These are phyloP conservation scores for Gigaspora rosea DNA, from an alignment of 192 early-diverging fungal species.

Conservation along the genomic window DNA sequence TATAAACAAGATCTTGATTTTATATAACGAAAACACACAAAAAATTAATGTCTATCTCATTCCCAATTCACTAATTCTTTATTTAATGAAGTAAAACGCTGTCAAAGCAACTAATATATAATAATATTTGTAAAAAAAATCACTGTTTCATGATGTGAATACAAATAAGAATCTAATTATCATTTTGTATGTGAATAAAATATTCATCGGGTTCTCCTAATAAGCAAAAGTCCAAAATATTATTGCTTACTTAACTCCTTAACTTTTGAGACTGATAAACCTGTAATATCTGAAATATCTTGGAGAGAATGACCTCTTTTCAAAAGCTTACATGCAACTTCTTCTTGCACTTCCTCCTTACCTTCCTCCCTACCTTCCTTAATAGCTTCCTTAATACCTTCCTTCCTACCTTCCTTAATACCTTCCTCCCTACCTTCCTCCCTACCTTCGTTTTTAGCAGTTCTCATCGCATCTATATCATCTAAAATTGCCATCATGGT, in stretches of 20 bases:
- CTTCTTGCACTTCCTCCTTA: not conserved
- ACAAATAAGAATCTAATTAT: not conserved
- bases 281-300: not conserved
- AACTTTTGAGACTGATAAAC: constrained; percentile 6
- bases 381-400: too few relatives aligned
- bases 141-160: not conserved
- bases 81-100: not conserved
- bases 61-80: not conserved
- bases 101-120: not conserved
- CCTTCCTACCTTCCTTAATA: not conserved
- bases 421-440: not conserved
- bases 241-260: not conserved
- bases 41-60: not conserved
- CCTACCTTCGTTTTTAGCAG: not conserved
- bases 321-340: not conserved
- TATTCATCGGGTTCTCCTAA: too few relatives aligned
- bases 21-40: too few relatives aligned
- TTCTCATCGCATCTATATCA: not conserved
- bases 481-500: constrained; percentile 1
- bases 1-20: too few relatives aligned
- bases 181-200: not conserved
- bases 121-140: not conserved
- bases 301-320: not conserved
- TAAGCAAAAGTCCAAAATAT: not conserved
- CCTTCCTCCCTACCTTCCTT: not conserved